Conservation (phyloP, 2,329 filamentous ascomycete species). For the Arthrocladium fulminans region DNA sequence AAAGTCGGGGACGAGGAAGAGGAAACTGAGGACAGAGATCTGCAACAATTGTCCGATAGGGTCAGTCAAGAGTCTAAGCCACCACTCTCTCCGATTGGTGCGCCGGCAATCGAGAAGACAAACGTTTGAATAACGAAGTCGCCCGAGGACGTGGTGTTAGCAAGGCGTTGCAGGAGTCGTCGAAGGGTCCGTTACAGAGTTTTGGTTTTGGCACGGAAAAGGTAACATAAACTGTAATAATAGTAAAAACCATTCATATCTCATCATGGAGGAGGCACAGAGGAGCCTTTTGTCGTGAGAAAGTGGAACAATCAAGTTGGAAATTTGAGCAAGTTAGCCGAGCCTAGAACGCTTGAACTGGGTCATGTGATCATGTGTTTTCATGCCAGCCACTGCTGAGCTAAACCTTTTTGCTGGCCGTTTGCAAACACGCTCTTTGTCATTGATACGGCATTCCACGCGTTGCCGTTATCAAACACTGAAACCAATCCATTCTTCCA, state of each 20-base stretch:
- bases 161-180: too few relatives aligned
- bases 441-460: slow-evolving; percentile 3
- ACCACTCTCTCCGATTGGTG: not conserved
- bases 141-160: too few relatives aligned
- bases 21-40: not conserved
- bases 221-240: too few relatives aligned
- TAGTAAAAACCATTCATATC: too few relatives aligned
- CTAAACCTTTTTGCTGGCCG: not conserved
- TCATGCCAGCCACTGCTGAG: not conserved
- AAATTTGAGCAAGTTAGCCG: not conserved
- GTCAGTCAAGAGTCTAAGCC: not conserved
- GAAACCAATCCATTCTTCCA: slow-evolving; percentile 3
- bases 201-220: too few relatives aligned
- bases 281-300: too few relatives aligned
- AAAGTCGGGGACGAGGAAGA: not conserved
- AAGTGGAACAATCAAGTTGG: too few relatives aligned
- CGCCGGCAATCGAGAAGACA: not conserved
- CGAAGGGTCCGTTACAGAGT: too few relatives aligned
- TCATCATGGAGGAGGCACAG: too few relatives aligned
- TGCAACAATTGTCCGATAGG: not conserved
- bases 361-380: not conserved
- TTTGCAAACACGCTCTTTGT: not conserved
- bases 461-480: not conserved
- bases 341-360: not conserved
- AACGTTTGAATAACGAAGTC: not conserved